A percentile compares a stretch with the other conserved stretches of the same genome.
phyloP scores from a whole-genome alignment of 495 filamentous ascomycete genomes.

The Baudoinia panamericana region DNA sequence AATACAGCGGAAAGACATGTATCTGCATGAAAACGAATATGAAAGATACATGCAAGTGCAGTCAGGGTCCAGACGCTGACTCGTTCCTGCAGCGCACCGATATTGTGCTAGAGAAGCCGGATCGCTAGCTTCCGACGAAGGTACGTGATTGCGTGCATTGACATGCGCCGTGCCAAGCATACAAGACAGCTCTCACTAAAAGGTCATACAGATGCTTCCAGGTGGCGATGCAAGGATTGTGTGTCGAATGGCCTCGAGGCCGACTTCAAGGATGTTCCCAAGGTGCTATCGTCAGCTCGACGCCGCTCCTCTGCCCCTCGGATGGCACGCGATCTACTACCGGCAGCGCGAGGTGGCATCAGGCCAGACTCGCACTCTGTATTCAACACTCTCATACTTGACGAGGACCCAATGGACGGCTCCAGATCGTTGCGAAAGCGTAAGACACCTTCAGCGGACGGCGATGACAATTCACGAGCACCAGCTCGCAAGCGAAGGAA shows the following conservation, averaged over 20 bases:
- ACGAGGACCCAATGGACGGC: conserved; percentile 73
- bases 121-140: conserved; percentile 54
- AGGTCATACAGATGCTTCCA: conserved; percentile 38
- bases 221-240: conserved; percentile 75
- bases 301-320: conserved; percentile 31
- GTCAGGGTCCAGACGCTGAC: conserved; percentile 26
- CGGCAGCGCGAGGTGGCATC: conserved; percentile 51
- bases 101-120: conserved; percentile 80
- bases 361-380: conserved; percentile 76
- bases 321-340: conserved; percentile 58
- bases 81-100: conserved; percentile 58
- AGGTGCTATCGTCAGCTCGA: conserved; percentile 21
- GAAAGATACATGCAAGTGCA: conserved; percentile 1
- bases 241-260: conserved; percentile 47
- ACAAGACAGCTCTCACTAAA: conserved; percentile 9
- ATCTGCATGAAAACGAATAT: conserved; percentile 20
- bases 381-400: conserved; percentile 65
- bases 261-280: conserved; percentile 28
- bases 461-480: conserved; percentile 34
- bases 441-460: conserved; percentile 48
- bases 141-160: conserved; percentile 34
- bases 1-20: conserved; percentile 20
- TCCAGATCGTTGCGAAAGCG: conserved; percentile 78
- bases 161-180: conserved; percentile 12
- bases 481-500: conserved; percentile 27